These are phyloP conservation scores for Saprolegnia parasitica DNA, from an alignment of 352 stramenopile genomes.

Conservation along the genomic window DNA sequence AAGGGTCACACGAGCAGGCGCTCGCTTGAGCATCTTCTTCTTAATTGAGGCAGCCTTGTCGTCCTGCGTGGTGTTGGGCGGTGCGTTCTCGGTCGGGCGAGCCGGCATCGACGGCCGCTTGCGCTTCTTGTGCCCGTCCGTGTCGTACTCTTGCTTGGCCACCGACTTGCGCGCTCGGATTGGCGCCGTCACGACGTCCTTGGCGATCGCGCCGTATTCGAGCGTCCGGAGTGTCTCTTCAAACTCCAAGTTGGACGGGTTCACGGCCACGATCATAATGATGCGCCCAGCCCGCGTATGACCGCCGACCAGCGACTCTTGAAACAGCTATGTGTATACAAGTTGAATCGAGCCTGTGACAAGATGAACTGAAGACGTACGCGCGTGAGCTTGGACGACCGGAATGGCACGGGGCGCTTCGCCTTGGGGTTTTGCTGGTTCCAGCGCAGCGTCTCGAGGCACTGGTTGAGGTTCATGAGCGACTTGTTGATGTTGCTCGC, in stretches of 20 bases:
- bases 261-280: slow-evolving; percentile 97
- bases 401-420: slow-evolving; percentile 94
- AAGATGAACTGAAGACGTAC: slow-evolving; percentile 31
- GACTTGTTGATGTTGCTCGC: slow-evolving; percentile 98
- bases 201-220: slow-evolving; percentile 90
- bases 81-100: slow-evolving; percentile 28
- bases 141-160: slow-evolving; percentile 32
- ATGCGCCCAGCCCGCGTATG: slow-evolving; percentile 70
- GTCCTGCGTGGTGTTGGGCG: not conserved
- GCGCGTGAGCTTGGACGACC: slow-evolving; percentile 94
- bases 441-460: slow-evolving; percentile 90
- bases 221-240: slow-evolving; percentile 96
- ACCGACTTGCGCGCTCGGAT: slow-evolving; percentile 34
- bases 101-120: slow-evolving; percentile 27
- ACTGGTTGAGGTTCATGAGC: slow-evolving; percentile 97
- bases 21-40: slow-evolving; percentile 4
- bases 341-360: not conserved
- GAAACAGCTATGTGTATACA: slow-evolving; percentile 80
- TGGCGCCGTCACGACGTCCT: slow-evolving; percentile 77
- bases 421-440: slow-evolving; percentile 78
- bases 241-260: slow-evolving; percentile 90
- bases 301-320: slow-evolving; percentile 86
- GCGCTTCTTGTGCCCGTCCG: slow-evolving; percentile 11
- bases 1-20: slow-evolving; percentile 3
- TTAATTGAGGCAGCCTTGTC: not conserved